Evolutionary conservation across 169 alveolate genomes (phyloP).

Genomic region (Cardiosporidium cionae): DNA sequence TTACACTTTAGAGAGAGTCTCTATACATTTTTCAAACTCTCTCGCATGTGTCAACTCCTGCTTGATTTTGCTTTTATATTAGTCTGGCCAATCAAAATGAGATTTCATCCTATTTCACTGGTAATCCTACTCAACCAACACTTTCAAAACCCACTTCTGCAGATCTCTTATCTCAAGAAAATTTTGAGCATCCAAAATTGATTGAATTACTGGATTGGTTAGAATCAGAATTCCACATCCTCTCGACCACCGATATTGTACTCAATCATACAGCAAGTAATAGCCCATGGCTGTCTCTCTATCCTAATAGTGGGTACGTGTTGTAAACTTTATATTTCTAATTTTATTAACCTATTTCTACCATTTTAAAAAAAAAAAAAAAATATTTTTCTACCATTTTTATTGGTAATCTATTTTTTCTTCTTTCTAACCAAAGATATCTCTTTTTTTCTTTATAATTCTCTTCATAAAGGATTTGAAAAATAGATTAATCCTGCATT

Average conservation of each 20-base stretch:
- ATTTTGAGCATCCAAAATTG: background rate
- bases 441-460: no score
- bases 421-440: background rate
- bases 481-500: no score
- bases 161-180: no score
- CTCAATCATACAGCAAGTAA: slow-evolving; percentile 82
- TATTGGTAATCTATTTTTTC: background rate
- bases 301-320: slow-evolving; percentile 72
- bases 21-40: no score
- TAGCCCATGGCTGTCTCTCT: slow-evolving; percentile 69
- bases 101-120: no score
- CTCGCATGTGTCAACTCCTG: no score
- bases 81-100: no score
- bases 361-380: background rate
- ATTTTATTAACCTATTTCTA: background rate
- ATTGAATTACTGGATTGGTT: slow-evolving; percentile 45
- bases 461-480: no score
- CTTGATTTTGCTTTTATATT: no score
- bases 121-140: no score
- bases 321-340: background rate
- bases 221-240: slow-evolving; percentile 54
- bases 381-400: background rate
- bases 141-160: no score
- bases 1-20: no score
- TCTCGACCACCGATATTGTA: slow-evolving; percentile 79